A percentile compares a stretch with the other conserved stretches of the same genome.
phyloP scores from a whole-genome alignment of 768 basidiomycete genomes.

The Kwoniella heveanensis region DNA sequence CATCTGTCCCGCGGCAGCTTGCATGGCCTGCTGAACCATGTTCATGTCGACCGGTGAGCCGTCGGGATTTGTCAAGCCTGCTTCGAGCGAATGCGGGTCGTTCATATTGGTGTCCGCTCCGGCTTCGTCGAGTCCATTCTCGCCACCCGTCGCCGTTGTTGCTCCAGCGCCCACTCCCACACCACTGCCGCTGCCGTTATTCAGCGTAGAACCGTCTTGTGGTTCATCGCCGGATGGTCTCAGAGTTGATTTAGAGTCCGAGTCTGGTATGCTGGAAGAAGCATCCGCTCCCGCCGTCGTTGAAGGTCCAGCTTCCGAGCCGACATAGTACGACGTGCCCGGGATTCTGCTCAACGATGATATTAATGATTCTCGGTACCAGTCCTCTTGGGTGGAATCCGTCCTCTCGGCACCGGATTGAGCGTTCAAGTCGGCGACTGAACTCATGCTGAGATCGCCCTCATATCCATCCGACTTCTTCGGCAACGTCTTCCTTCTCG shows the following conservation, averaged over 20 bases:
- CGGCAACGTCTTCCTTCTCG: conserved; percentile 20
- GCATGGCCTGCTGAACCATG: conserved; percentile 50
- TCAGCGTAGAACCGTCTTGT: not conserved
- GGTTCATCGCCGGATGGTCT: not conserved
- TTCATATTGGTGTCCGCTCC: not conserved
- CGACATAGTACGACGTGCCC: no score
- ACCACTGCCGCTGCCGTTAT: not conserved
- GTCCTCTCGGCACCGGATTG: no score
- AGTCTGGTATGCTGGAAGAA: not conserved
- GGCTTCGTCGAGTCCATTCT: not conserved
- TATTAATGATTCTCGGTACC: no score
- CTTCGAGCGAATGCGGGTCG: not conserved
- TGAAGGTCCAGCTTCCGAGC: conserved; percentile 6
- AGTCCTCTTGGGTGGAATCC: no score
- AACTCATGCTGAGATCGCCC: conserved; percentile 12
- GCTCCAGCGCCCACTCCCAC: not conserved
- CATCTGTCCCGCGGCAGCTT: conserved; percentile 39
- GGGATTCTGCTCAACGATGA: no score
- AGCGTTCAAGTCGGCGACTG: conserved; percentile 7
- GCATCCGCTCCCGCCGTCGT: not conserved
- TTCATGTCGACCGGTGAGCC: conserved; percentile 37
- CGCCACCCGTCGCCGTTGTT: not conserved
- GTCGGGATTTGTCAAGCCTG: conserved; percentile 3
- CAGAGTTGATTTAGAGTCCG: not conserved
- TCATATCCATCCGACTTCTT: conserved; percentile 21